Evolutionary conservation across 345 rosid species (phyloP), one percentile per base, ranked within the genome.

Genomic region (Euphorbia peplus): DNA sequence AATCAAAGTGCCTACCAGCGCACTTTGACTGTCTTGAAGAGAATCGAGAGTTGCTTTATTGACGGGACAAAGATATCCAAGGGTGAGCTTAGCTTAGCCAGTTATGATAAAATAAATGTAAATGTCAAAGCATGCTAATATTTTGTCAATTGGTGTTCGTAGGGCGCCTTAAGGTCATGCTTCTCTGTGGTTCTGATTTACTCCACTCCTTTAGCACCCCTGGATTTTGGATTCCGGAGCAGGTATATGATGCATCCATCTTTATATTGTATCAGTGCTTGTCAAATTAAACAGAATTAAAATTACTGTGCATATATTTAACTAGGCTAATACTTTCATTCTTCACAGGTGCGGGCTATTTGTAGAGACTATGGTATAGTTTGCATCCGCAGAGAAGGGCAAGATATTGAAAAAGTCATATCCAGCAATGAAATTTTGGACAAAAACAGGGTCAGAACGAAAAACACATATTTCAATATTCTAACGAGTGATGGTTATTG

Each of bases 181-280:
- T 95, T 63, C 74, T 95, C 39, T 95, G 99, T 71, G 98, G 96
- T 81, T 90, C 98, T 76, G 99, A 91, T 82, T 81, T 95, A 64
- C 83, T 91, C 25, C 80, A 88, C 67, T 91, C 97, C 37, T 92
- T 92, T 70, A 64, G 81, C 79, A 76, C 70, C 63, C 99, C 96
- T 3, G 91, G 91, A 69, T 74, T 75, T 74, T 95, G 99, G 99
- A 87, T 90, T 56, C 93, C 70, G 44, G 93, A 87, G 61, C 99
- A 95, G 88, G 98, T 87, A 80, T 55, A 52, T 52, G 29, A 58
- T 3, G 7, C 30, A 29, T 3, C 50, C 30, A 29, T 3, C 50
- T 44, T 44, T 44, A 44, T 44, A 10, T 11, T 12, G 15, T 44
- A 12, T 13, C 4, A 5, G 50, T 44, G 18, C 50, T 44, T 44